Evolutionary conservation across 371 early-diverging fungal species (phyloP).

Genomic region (Mortierella sp.): DNA sequence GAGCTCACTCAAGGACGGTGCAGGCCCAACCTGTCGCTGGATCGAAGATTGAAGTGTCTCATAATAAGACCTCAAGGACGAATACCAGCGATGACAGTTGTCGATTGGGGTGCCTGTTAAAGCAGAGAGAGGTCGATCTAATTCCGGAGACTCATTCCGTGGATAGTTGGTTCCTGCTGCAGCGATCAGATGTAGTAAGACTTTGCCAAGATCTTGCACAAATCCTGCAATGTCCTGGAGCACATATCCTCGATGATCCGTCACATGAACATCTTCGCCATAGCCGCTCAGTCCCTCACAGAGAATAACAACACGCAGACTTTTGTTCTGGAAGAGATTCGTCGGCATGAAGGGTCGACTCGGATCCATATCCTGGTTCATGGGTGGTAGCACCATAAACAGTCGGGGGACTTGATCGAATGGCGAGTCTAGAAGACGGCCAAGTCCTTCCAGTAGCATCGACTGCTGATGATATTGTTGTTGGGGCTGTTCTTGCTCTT

Average conservation of each 20-base stretch:
- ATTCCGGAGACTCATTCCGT: slow-evolving; percentile 13
- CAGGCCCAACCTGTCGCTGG: slow-evolving; percentile 17
- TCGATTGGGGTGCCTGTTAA: slow-evolving; percentile 42
- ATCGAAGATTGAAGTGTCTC: slow-evolving; percentile 18
- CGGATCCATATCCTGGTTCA: slow-evolving; percentile 26
- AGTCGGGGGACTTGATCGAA: slow-evolving; percentile 41
- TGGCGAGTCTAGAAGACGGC: slow-evolving; percentile 36
- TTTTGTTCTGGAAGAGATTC: slow-evolving; percentile 34
- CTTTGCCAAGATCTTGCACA: slow-evolving; percentile 38
- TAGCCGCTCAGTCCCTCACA: slow-evolving; percentile 45
- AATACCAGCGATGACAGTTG: slow-evolving; percentile 40
- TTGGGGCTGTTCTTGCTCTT: too few species aligned
- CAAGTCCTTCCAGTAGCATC: slow-evolving; percentile 35
- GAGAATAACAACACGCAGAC: slow-evolving; percentile 35
- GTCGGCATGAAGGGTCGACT: slow-evolving; percentile 21
- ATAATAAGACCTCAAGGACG: slow-evolving; percentile 30
- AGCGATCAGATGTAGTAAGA: slow-evolving; percentile 32
- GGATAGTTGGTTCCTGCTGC: slow-evolving; percentile 31
- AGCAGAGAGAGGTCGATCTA: slow-evolving; percentile 20
- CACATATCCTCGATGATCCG: slow-evolving; percentile 45
- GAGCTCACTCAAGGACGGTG: slow-evolving; percentile 30
- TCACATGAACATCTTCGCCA: slow-evolving; percentile 48
- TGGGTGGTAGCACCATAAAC: slow-evolving; percentile 44
- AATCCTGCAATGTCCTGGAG: slow-evolving; percentile 18
- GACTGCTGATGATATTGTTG: too few species aligned